Conservation (phyloP, 176 grass and related monocot genomes). For the Carex pumila region DNA sequence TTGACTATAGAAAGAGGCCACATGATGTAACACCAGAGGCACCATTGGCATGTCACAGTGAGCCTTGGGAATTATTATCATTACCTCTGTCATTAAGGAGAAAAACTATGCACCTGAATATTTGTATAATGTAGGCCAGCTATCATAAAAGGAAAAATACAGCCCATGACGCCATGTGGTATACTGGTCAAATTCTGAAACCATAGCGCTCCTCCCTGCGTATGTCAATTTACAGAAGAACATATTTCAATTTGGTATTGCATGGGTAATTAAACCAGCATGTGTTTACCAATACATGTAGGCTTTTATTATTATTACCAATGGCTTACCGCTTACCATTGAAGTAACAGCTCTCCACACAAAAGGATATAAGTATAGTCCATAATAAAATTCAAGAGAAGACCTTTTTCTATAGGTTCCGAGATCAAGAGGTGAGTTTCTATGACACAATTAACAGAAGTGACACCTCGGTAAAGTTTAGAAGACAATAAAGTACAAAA, state of each 20-base stretch:
- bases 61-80: no score
- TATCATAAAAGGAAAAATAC: constrained; percentile 49
- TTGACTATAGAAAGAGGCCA: neutral
- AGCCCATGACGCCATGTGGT: constrained; percentile 68
- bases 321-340: neutral
- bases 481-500: neutral
- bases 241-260: constrained; percentile 7
- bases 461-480: neutral
- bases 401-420: neutral
- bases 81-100: no score
- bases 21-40: no score
- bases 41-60: no score
- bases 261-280: neutral
- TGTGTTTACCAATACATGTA: neutral
- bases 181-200: constrained; percentile 66
- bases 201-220: constrained; percentile 78
- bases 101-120: no score
- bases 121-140: no score
- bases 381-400: neutral
- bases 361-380: neutral
- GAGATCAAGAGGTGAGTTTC: neutral
- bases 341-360: neutral
- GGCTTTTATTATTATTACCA: neutral
- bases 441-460: neutral
- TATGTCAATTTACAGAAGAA: neutral